Conservation (phyloP, 495 filamentous ascomycete species). For the Aspergillus hancockii region DNA sequence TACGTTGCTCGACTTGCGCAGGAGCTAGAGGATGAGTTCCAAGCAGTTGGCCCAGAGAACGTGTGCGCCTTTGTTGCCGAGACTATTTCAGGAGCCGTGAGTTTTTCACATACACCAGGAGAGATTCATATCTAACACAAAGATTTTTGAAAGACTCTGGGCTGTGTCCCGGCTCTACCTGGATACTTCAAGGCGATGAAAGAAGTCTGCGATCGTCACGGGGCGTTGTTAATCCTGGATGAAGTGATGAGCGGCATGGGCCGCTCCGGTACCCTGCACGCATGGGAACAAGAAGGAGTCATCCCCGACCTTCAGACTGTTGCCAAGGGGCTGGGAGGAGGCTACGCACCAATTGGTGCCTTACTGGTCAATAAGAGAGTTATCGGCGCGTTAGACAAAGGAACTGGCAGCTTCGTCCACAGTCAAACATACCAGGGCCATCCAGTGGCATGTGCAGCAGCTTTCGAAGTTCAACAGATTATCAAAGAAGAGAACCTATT, state of each 20-base stretch:
- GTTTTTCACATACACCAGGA: conserved; percentile 11
- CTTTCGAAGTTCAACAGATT: conserved; percentile 48
- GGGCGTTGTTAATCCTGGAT: conserved; percentile 63
- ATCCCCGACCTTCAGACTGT: conserved; percentile 62
- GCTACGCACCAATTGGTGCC: conserved; percentile 58
- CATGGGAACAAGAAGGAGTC: conserved; percentile 61
- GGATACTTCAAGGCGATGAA: conserved; percentile 62
- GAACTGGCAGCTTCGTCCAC: conserved; percentile 49
- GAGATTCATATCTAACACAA: no score
- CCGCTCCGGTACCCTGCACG: conserved; percentile 60
- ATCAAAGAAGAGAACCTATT: conserved; percentile 45
- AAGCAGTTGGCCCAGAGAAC: conserved; percentile 61
- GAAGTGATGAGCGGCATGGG: conserved; percentile 78
- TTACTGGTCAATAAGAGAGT: conserved; percentile 55
- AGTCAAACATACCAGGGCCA: conserved; percentile 58
- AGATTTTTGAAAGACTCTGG: conserved; percentile 37
- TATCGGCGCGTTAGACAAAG: conserved; percentile 48
- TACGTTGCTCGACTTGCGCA: conserved; percentile 56
- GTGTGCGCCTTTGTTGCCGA: conserved; percentile 76
- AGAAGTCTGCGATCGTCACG: conserved; percentile 59
- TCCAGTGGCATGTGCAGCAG: conserved; percentile 49
- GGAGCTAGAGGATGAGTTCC: conserved; percentile 75
- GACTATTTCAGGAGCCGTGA: conserved; percentile 55
- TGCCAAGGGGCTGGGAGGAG: conserved; percentile 63
- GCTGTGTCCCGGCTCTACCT: conserved; percentile 56